These are phyloP conservation scores for Dictyostelium capitatum DNA, from an alignment of 78 protist genomes.

Conservation along the genomic window DNA sequence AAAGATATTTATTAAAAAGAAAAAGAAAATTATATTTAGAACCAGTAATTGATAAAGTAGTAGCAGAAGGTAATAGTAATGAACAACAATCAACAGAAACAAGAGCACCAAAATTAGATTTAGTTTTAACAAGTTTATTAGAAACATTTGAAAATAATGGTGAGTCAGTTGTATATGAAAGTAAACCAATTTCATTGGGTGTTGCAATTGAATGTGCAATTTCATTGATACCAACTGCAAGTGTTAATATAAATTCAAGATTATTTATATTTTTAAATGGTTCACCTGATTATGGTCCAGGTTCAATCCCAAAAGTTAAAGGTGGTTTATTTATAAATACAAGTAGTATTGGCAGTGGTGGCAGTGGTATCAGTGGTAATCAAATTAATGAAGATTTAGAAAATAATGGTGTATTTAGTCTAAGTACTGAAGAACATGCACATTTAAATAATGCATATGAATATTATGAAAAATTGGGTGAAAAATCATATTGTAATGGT, in stretches of 20 bases:
- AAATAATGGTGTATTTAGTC: not conserved
- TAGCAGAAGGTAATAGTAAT: not conserved
- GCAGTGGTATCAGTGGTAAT: not conserved
- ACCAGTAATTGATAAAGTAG: not conserved
- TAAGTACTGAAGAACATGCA: conserved; percentile 18
- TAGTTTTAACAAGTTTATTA: conserved; percentile 3
- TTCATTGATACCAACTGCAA: not conserved
- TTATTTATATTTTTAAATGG: conserved; percentile 51
- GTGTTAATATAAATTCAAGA: not conserved
- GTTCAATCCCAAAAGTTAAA: conserved; percentile 18
- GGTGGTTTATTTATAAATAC: not conserved
- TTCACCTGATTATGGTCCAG: conserved; percentile 63
- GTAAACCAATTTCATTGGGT: conserved; percentile 31
- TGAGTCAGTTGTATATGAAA: not conserved
- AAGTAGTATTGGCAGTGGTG: not conserved
- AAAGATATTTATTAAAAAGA: not conserved
- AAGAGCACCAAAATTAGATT: conserved; percentile 18
- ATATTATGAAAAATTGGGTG: conserved; percentile 45
- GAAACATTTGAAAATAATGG: conserved; percentile 37
- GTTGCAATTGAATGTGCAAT: conserved; percentile 57
- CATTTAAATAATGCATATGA: not conserved
- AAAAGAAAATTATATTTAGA: conserved; percentile 44
- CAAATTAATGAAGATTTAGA: too few species aligned
- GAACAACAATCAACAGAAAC: not conserved
- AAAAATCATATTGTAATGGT: conserved; percentile 17